Evolutionary conservation across 2,329 filamentous ascomycete species (phyloP).

Genomic region (Sclerotinia sclerotiorum): DNA sequence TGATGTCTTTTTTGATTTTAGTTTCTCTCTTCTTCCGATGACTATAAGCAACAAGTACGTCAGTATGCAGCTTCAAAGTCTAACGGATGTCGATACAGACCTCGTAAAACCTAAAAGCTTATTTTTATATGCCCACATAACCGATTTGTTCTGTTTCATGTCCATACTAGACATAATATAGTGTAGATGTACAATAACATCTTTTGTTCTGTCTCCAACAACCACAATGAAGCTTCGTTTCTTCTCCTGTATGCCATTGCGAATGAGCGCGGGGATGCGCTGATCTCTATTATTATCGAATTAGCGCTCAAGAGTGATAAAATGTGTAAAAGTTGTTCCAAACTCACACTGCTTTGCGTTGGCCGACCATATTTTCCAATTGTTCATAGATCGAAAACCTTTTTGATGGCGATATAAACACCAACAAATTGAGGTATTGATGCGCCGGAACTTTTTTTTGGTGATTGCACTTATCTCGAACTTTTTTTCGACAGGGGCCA

Average conservation of each 20-base stretch:
- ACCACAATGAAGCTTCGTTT: conserved; percentile 98
- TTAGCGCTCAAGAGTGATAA: conserved; percentile 2
- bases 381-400: conserved; percentile 17
- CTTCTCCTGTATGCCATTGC: conserved; percentile 91
- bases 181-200: conserved; percentile 93
- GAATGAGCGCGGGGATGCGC: conserved; percentile 86
- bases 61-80: neutral
- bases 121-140: conserved; percentile 98
- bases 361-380: conserved; percentile 29
- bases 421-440: conserved; percentile 20
- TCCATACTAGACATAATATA: conserved; percentile 89
- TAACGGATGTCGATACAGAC: conserved; percentile 41
- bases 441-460: conserved; percentile 24
- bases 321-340: conserved; percentile 23
- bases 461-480: conserved; percentile 24
- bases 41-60: conserved; percentile 46
- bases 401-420: conserved; percentile 31
- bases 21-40: conserved; percentile 97
- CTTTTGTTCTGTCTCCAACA: conserved; percentile 90
- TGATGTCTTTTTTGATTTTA: conserved; percentile 98
- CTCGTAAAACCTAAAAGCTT: conserved; percentile 91
- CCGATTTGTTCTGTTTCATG: conserved; percentile 92
- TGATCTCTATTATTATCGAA: conserved; percentile 61
- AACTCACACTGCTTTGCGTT: conserved; percentile 39
- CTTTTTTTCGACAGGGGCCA: conserved; percentile 20